Percentiles rank a stretch among this genome's conserved stretches.
Evolutionary conservation across 257 asterid species (phyloP).

Genomic region (Cynanchum wilfordii): DNA sequence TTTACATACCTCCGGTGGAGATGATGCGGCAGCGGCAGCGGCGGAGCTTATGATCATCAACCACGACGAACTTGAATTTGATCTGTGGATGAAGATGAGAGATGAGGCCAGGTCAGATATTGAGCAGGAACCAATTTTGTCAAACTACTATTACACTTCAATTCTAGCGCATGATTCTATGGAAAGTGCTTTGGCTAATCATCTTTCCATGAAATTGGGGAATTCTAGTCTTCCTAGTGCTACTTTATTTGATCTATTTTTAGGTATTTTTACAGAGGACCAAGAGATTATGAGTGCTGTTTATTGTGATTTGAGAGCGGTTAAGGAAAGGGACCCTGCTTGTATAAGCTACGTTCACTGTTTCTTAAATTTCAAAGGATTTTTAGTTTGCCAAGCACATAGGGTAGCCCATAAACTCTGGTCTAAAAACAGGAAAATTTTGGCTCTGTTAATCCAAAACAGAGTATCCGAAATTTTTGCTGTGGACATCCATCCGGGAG

Average conservation of each 20-base stretch:
- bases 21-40: no score
- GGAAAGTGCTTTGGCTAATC: constrained; percentile 58
- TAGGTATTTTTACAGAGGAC: constrained; percentile 42
- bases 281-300: constrained; percentile 47
- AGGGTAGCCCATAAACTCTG: constrained; percentile 68
- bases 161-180: constrained; percentile 56
- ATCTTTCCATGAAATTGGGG: constrained; percentile 57
- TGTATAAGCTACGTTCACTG: constrained; percentile 79
- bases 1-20: not conserved
- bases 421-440: constrained; percentile 47
- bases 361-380: constrained; percentile 79
- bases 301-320: constrained; percentile 56
- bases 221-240: constrained; percentile 44
- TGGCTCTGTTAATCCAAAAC: constrained; percentile 69
- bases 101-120: constrained; percentile 65
- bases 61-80: constrained; percentile 14
- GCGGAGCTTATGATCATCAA: not conserved
- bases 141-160: constrained; percentile 46
- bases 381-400: constrained; percentile 71
- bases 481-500: constrained; percentile 90
- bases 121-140: constrained; percentile 65
- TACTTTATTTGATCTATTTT: constrained; percentile 50
- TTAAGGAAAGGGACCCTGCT: constrained; percentile 86
- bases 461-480: constrained; percentile 79
- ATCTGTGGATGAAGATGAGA: constrained; percentile 60